Base-by-base conservation (phyloP, 257 asterid genomes). In the Linderniella brevidens region DNA sequence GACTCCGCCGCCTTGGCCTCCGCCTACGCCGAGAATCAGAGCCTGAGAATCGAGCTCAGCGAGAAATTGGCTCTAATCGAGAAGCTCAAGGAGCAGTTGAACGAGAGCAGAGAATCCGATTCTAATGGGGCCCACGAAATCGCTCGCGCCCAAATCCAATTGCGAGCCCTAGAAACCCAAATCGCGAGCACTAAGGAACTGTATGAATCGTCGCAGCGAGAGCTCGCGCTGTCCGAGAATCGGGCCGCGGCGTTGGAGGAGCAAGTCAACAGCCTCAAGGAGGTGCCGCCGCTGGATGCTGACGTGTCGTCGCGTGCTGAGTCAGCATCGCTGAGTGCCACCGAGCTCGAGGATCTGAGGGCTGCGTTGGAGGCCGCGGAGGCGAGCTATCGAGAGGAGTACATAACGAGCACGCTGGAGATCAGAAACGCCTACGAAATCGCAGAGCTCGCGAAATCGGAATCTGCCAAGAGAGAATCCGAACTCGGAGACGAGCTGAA, bases 1-100 rank as follows among this genome's bases (percentile, higher is more conserved):
- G 96, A 90, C 62, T 69, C 85, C 8, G 55, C 76, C 40, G 83
- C 98, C 13, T 63, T 81, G 51, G 65, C 84, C 51, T 71, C 81
- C 6, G 83, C 99, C 12, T 52, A 65, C 50, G 58, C 39, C 3
- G 96, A 85, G 74, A 67, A 67, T 48, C 75, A 63, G 46, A 71
- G 71, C 73, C 64, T 90, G 64, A 68, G 77, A 41, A 14, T 54
- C 15, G 87, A 90, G 56, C 93, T 90, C n/a, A 46, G 63, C 0
- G 69, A 75, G 46, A 75, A 82, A 11, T 73, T 75, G 32, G 74
- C 72, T 14, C 37, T 75, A 66, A 76, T 73, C 19, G 93, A 75
- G 64, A 61, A 55, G 50, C 58, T 90, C 58, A 85, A 66, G 66
- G 58, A 41, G 36, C 81, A 81, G 69, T 53, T 90, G 56, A 69